phyloP scores from a whole-genome alignment of 352 stramenopile genomes.

The Phytophthora constricta region DNA sequence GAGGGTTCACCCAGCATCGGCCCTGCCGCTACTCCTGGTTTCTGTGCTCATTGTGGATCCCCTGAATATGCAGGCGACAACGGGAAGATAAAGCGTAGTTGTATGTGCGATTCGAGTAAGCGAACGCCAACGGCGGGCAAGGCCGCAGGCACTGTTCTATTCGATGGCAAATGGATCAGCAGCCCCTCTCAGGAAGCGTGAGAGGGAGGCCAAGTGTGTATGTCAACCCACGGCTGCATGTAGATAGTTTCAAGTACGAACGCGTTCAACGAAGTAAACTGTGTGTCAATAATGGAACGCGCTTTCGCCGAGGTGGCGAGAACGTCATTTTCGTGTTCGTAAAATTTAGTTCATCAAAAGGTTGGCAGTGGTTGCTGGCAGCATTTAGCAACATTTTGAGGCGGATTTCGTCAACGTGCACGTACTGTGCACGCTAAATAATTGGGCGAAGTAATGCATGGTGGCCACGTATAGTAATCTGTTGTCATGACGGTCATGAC shows the following conservation, averaged over 20 bases:
- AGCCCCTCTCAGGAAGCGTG: slow-evolving; percentile 29
- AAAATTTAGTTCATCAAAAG: no score
- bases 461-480: no score
- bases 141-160: slow-evolving; percentile 38
- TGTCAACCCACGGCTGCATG: slow-evolving; percentile 25
- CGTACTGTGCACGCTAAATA: no score
- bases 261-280: slow-evolving; percentile 28
- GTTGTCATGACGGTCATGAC: no score
- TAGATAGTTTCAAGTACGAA: slow-evolving; percentile 21
- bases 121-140: slow-evolving; percentile 11
- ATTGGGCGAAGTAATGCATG: no score
- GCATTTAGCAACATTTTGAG: no score
- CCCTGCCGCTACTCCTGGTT: slow-evolving; percentile 29
- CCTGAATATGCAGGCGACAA: slow-evolving; percentile 52
- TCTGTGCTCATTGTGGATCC: slow-evolving; percentile 51
- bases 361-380: no score
- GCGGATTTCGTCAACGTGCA: no score
- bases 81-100: slow-evolving; percentile 51
- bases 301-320: slow-evolving; percentile 12
- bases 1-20: slow-evolving; percentile 29
- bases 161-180: slow-evolving; percentile 50
- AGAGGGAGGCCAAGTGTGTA: slow-evolving; percentile 30
- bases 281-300: slow-evolving; percentile 21
- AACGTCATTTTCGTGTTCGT: not conserved
- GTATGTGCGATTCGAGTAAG: slow-evolving; percentile 38